These are phyloP conservation scores for Saccharomycopsis selenospora DNA, from an alignment of 805 yeast genomes.

Conservation along the genomic window DNA sequence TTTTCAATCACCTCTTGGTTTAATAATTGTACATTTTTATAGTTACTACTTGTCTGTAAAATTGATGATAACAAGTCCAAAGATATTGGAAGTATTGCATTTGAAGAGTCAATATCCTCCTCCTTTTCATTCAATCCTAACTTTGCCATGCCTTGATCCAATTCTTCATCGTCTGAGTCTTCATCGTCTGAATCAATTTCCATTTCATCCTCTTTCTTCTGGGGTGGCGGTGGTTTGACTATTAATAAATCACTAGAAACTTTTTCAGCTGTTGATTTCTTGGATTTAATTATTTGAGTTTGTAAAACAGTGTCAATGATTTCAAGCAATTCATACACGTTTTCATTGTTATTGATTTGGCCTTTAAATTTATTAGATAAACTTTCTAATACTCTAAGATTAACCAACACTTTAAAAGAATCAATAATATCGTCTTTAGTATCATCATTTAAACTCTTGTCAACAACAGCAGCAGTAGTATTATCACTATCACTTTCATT, in stretches of 20 bases:
- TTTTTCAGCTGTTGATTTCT: neutral
- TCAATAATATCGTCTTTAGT: slow-evolving; percentile 30
- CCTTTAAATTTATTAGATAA: slow-evolving; percentile 53
- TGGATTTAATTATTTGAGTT: neutral
- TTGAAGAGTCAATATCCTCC: slow-evolving; percentile 28
- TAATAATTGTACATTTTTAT: slow-evolving; percentile 1
- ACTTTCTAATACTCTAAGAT: slow-evolving; percentile 57
- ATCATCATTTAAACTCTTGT: neutral
- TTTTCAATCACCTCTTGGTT: slow-evolving; percentile 15
- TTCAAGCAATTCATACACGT: slow-evolving; percentile 40
- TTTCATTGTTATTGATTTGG: slow-evolving; percentile 37
- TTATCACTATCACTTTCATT: slow-evolving; percentile 18
- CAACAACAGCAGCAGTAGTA: neutral
- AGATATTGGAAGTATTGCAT: slow-evolving; percentile 28
- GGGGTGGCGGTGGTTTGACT: neutral
- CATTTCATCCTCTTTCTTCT: slow-evolving; percentile 22
- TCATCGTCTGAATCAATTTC: slow-evolving; percentile 37
- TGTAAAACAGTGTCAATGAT: slow-evolving; percentile 39
- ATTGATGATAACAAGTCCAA: slow-evolving; percentile 35
- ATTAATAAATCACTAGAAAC: neutral
- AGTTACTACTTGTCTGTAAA: slow-evolving; percentile 27
- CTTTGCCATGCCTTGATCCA: slow-evolving; percentile 20
- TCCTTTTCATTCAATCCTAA: slow-evolving; percentile 26
- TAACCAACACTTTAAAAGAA: slow-evolving; percentile 50
- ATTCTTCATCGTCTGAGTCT: slow-evolving; percentile 26